Base-by-base conservation (phyloP, 306 rosid genomes). In the Cercis canadensis region DNA sequence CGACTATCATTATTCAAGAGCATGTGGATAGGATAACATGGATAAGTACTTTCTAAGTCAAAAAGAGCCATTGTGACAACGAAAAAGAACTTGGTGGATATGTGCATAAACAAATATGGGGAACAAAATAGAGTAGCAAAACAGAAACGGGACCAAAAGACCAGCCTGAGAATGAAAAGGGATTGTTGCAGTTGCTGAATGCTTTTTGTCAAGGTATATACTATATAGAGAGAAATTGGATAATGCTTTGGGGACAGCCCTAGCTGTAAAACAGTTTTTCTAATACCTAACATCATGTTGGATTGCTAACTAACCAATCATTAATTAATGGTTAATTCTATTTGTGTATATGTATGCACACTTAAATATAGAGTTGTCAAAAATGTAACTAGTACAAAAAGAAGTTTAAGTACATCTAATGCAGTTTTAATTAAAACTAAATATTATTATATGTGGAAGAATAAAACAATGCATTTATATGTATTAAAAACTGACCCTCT, bases 1-100 rank as follows among this genome's bases (percentile, higher is more conserved):
- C 2, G n/a, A n/a, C n/a, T n/a, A 24, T 24, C 29, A 24, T 24
- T 24, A 24, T 3, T 24, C 29, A 3, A 24, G 29, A 1, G 29
- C 29, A 24, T 24, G 29, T 24, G 29, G 50, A 29, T 46, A n/a
- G 18, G 10, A 70, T 39, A 54, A 49, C 49, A 29, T 18, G 31
- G 36, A 43, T 37, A 55, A 37, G 17, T 32, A 53, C 36, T 54
- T 68, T 50, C 63, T n/a, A 74, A 49, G 65, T 57, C 41, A 52
- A 57, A 78, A 67, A 62, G 61, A 36, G 63, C 57, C 74, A 80
- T 36, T 21, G 29, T 43, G 71, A 80, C 62, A 80, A 68, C 4
- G 2, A 51, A 69, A 74, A 17, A 14, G 50, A 56, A 70, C 54
- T 16, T 19, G 21, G 4, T 19, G 16, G 11, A 44, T 44, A 13